Evolutionary conservation across 2,329 filamentous ascomycete species (phyloP), one percentile per base, ranked within the genome.

Genomic region (Sclerotiophoma versabilis): DNA sequence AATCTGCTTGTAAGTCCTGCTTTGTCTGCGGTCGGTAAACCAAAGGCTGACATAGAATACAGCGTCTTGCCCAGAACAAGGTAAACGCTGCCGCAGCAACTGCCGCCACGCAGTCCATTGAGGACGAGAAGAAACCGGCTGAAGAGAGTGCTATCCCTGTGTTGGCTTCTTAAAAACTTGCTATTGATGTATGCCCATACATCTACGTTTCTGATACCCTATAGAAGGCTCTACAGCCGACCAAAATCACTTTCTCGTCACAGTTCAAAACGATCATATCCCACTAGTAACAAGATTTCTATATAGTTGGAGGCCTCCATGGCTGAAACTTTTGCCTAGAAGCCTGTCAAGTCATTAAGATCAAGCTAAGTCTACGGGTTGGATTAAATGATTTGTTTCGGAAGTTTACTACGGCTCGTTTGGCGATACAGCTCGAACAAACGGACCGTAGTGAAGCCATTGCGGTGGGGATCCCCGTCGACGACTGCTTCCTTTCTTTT

Each of bases 1-100:
- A 99, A 99, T 72, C 78, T 98, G 29, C 83, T 98, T 71, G 91
- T 95, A 79, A 78, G 88, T 84, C 14, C 27, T 22, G 1, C 4
- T 14, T 12, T 34, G 12, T 10, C 22, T n/a, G 27, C 22, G 17
- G 12, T 26, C 22, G 17, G 11, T 12, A 11, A 23, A 17, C 15
- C 14, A 4, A 17, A n/a, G 7, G 29, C 43, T 46, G 27, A 46
- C 23, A 15, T 25, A 1, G 9, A 2, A 7, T n/a, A 12, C 47
- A 77, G 66, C 77, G 79, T 32, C 75, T 81, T 41, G 73, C 77
- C 17, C 77, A 80, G 54, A 79, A 79, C 63, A 74, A 69, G 44
- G 70, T 72, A 33, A 70, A 74, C 22, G 70, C 67, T 5, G 62
- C 69, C 17, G 63, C 66, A n/a, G 60, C 36, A 4, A 41, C 34